Conservation (phyloP, 495 filamentous ascomycete species). For the Penicillium malachiteum region DNA sequence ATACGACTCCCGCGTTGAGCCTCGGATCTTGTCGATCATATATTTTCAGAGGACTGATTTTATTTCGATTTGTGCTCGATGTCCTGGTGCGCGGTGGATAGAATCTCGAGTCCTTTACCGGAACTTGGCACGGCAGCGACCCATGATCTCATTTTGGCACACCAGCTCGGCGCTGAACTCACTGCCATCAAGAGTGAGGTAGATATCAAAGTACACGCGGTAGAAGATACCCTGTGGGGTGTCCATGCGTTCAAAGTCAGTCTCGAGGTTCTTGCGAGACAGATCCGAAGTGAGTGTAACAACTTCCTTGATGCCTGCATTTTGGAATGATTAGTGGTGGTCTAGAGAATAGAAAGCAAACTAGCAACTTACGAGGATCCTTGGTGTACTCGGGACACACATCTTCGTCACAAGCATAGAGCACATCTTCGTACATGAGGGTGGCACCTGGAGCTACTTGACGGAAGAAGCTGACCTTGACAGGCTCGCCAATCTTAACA, state of each 20-base stretch:
- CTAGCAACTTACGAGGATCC: constrained; percentile 79
- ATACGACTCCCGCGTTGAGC: background rate
- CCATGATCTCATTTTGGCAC: constrained; percentile 99
- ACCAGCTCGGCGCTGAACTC: constrained; percentile 98
- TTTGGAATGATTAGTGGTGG: background rate
- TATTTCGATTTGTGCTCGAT: constrained; percentile 1
- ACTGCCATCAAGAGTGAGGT: constrained; percentile 92
- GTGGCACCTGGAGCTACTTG: constrained; percentile 97
- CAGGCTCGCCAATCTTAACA: constrained; percentile 98
- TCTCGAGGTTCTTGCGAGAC: constrained; percentile 96
- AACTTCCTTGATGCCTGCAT: constrained; percentile 94
- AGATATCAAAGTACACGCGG: constrained; percentile 76
- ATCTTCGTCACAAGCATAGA: constrained; percentile 98
- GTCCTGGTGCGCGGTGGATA: background rate
- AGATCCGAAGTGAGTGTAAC: constrained; percentile 97
- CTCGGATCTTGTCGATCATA: background rate
- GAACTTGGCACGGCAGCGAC: constrained; percentile 88
- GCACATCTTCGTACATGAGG: constrained; percentile 98
- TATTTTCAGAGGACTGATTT: background rate
- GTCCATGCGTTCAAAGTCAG: constrained; percentile 99
- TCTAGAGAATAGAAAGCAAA: background rate
- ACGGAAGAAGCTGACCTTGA: constrained; percentile 98
- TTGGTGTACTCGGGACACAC: constrained; percentile 98
- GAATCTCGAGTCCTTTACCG: constrained; percentile 30
- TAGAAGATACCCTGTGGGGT: constrained; percentile 98